phyloP scores from a whole-genome alignment of 2,329 filamentous ascomycete genomes.

The Fusarium proliferatum region DNA sequence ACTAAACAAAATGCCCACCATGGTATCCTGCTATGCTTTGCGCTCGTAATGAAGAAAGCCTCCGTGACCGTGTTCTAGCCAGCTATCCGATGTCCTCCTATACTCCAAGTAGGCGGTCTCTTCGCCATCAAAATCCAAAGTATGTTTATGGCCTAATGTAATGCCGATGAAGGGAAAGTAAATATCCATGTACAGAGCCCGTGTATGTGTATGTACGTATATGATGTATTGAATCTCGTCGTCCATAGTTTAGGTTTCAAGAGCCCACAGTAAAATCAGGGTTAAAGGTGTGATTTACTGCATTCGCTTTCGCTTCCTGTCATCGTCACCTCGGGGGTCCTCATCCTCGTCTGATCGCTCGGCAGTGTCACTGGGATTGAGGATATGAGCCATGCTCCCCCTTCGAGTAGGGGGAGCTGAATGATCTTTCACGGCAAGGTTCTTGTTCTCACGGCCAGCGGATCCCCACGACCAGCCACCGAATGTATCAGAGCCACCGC shows the following conservation, averaged over 20 bases:
- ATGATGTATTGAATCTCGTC: neutral
- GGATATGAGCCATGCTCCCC: conserved; percentile 71
- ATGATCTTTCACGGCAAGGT: conserved; percentile 63
- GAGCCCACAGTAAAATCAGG: neutral
- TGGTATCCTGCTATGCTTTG: conserved; percentile 36
- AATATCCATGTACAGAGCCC: conserved; percentile 12
- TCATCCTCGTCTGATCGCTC: conserved; percentile 68
- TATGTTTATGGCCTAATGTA: conserved; percentile 16
- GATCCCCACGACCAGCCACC: conserved; percentile 68
- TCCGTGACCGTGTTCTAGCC: conserved; percentile 25
- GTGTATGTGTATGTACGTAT: conserved; percentile 27
- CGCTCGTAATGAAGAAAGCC: conserved; percentile 32
- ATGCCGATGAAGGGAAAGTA: conserved; percentile 15
- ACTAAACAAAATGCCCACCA: conserved; percentile 35
- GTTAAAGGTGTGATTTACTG: conserved; percentile 59
- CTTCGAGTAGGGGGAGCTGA: conserved; percentile 67
- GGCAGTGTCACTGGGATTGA: conserved; percentile 68
- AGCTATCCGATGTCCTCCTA: conserved; percentile 25
- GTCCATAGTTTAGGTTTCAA: neutral
- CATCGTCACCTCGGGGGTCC: conserved; percentile 65
- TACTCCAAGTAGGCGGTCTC: conserved; percentile 29
- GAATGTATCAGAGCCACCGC: conserved; percentile 57
- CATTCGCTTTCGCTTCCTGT: conserved; percentile 71
- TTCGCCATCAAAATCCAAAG: conserved; percentile 24
- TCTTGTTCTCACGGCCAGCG: conserved; percentile 62